A percentile compares a stretch with the other conserved stretches of the same genome.
Evolutionary conservation across 2,329 filamentous ascomycete species (phyloP).

Genomic region (Fusarium brachygibbosum): DNA sequence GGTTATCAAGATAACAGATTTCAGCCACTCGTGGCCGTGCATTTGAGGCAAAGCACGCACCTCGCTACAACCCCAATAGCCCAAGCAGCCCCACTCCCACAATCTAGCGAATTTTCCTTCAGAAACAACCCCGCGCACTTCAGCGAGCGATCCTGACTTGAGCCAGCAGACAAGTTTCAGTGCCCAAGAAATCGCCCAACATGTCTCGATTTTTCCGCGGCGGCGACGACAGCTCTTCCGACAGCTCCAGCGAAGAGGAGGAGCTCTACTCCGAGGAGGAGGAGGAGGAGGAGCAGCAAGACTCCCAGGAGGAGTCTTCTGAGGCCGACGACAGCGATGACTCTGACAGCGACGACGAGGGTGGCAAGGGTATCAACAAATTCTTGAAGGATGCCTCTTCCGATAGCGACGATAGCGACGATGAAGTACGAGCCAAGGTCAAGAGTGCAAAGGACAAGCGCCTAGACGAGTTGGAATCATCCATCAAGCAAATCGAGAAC

Average conservation of each 20-base stretch:
- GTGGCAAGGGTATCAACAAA: conserved; percentile 78
- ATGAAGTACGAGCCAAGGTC: conserved; percentile 86
- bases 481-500: conserved; percentile 93
- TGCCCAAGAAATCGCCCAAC: conserved; percentile 58
- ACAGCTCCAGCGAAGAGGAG: conserved; percentile 96
- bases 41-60: conserved; percentile 5
- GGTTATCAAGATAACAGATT: conserved; percentile 21
- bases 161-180: conserved; percentile 50
- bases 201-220: conserved; percentile 99
- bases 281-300: conserved; percentile 64
- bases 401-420: conserved; percentile 88
- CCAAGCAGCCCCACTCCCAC: conserved; percentile 55
- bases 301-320: conserved; percentile 61
- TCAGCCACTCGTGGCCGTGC: conserved; percentile 41
- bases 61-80: conserved; percentile 49
- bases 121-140: conserved; percentile 57
- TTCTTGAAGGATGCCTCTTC: conserved; percentile 84
- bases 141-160: conserved; percentile 48
- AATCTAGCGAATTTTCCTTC: conserved; percentile 55
- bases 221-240: conserved; percentile 91
- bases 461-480: conserved; percentile 91
- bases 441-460: conserved; percentile 99
- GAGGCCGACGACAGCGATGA: conserved; percentile 63
- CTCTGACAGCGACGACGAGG: conserved; percentile 72
- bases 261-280: conserved; percentile 79